Base-by-base conservation (phyloP, 2,329 filamentous ascomycete genomes). In the Colletotrichum kahawae region DNA sequence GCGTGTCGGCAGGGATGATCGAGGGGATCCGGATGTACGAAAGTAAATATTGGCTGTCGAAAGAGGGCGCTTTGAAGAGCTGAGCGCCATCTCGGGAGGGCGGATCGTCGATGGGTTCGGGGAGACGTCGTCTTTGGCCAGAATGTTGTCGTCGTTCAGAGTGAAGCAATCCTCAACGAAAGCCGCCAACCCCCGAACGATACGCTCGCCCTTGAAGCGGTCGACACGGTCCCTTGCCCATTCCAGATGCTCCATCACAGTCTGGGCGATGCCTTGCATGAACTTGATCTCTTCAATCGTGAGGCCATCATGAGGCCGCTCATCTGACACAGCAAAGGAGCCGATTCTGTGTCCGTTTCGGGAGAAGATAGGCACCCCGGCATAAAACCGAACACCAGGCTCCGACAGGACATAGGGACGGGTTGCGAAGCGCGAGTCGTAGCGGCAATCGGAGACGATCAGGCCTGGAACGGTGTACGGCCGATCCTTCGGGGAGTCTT, bases 231-330 rank as follows among this genome's bases (percentile, higher is more conserved):
- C 87, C 77, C 87, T 86, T 59, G 84, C 89, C 84, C 86, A 89
- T 82, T 92, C 91, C 10, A 94, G 81, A 72, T 93, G 92, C 48
- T 91, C 88, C 84, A 92, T 91, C 6, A 92, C 85, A 5, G 90
- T 88, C 21, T 84, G 83, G 1, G 88, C 85, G 82, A 93, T 86
- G 54, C 91, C 90, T 57, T 88, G 86, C 80, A 94, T 83, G 64
- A 91, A 92, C 27, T 86, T 84, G 3, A 88, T 76, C 65, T 91
- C 88, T 10, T 85, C 84, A 0, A 84, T 79, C 13, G 83, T 83
- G 21, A 93, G 79, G 0, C 88, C 88, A 56, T 88, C 78, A 16
- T 90, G 88, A 0, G 90, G 87, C n/a, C 85, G 85, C 57, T 90
- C 87, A 77, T 93, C 92, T 4, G 92, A 83, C 3, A 93, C 87